Base-by-base conservation (phyloP, 1,139 yeast genomes). In the Geotrichum aggregatum region DNA sequence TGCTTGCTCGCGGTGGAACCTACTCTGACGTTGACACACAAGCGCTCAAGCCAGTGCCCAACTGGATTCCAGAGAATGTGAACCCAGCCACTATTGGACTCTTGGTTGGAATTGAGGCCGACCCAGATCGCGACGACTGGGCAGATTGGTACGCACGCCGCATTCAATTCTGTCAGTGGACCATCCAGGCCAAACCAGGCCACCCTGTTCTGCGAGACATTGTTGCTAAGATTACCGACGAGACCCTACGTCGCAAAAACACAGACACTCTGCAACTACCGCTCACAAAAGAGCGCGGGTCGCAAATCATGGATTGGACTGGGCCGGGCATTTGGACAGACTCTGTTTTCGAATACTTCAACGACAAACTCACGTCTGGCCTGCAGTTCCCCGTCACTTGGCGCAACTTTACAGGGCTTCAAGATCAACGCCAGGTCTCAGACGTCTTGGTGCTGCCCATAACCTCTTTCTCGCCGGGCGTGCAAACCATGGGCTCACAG, bases 251-350 rank as follows among this genome's bases (percentile, higher is more conserved):
- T 28, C 69, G 73, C 66, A 54, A 73, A 70, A 56, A 52, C 28
- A 59, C 56, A 3, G 68, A 68, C 16, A 78, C 78, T 55, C 80
- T 84, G 44, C 76, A 73, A 30, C 84, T 89, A 24, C 82, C 85
- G 31, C 55, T 61, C 10, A 56, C 58, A 19, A 62, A 62, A 39
- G 65, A 64, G n/a, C 58, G 71, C 2, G 75, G 73, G 3, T 59
- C 77, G 77, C 89, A 84, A 63, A 82, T 92, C 54, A 91, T 92
- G 96, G 80, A 88, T 65, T 92, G 98, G 98, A 91, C 98, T 0
- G 98, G 98, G 0, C 96, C 97, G 1, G 98, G 96, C 0, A 78
- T 88, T 28, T 92, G 91, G 81, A 87, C 98, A 0, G 98, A 92
- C 67, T 72, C 80, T 18, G 79, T 91, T n/a, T 86, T 92, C 64